Base-by-base conservation (phyloP, 1,139 yeast species). In the Debaryomycetaceae sp. region DNA sequence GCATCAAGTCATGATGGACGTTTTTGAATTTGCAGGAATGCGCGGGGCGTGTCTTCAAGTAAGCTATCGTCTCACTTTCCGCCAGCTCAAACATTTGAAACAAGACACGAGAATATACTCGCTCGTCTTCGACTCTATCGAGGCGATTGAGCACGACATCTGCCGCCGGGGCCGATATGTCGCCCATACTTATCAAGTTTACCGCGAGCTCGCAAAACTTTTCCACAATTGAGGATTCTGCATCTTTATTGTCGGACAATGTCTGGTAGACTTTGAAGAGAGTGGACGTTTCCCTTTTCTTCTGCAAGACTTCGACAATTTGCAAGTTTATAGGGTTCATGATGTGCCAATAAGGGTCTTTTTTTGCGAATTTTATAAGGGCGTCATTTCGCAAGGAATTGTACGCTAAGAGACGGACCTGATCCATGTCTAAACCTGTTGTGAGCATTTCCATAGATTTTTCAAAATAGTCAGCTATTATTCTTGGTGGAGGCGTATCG, bases 1-100 rank as follows among this genome's bases (percentile, higher is more conserved):
- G 44, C 44, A 62, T 43, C 10, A 64, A 55, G 6, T 43, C 45
- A 27, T 45, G 45, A 32, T 62, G 63, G 5, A 54, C 48, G 2
- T 39, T 40, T 25, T 45, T 50, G 30, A 50, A 55, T 21, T 41
- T 44, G n/a, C n/a, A n/a, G n/a, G 44, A 40, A 13, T 45, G 41
- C 13, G 50, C 48, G 22, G 33, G 37, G 28, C 55, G 45, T 18
- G 40, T 36, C 32, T 57, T 53, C 40, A 64, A 49, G 27, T 53
- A 60, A 5, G 39, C 37, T 12, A 60, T 44, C 1, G 63, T 61
- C 25, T 35, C 37, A 2, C 45, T 41, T 16, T 58, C 47, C 27
- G 53, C 49, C 2, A 51, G 24, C 30, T 56, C 48, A 4, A 63
- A 37, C 1, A 62, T 40, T 27, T 53, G 58, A 11, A 63, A 36